Base-by-base conservation (phyloP, 202 grass and related monocot species). In the Brachypodium distachyon region DNA sequence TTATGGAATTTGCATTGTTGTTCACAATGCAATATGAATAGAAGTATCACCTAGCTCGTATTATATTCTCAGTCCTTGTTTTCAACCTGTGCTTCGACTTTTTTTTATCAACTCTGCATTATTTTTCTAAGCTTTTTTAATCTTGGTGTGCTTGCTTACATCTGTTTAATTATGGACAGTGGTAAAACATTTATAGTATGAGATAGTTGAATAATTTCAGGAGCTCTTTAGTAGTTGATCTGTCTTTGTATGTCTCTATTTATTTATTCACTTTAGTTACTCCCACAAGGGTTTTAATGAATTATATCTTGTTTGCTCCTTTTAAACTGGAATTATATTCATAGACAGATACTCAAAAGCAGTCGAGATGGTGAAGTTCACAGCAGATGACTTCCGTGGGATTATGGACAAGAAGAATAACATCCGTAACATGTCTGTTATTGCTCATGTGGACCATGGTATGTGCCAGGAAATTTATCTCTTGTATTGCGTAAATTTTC, bases 391-490 rank as follows among this genome's bases (percentile, higher is more conserved):
- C 56, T 73, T 90, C 22, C 87, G 90, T 11, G 41, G 12, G 1
- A 93, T 82, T 18, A 89, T 93, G 90, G 90, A 93, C 77, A 67
- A 84, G 58, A 85, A 89, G 9, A 80, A 83, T 57, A 89, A 88
- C 23, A 88, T 88, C 10, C 33, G 89, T 4, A 88, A 83, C 67
- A 92, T 92, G 85, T 92, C 89, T 61, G 85, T 86, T 72, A 88
- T 88, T 85, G 85, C 85, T 41, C 86, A 92, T 86, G 86, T 92
- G 9, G 90, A 92, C 67, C 90, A 92, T 56, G 90, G 90, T 92
- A 87, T 76, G 70, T 61, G 27, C 27, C 40, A 21, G 1, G 2
- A 56, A 67, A 26, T 29, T 8, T 56, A 39, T 34, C 25, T 9
- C 47, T 23, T 36, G 3, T 14, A 39, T 73, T 50, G 6, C 28